A percentile compares a stretch with the other conserved stretches of the same genome.
Evolutionary conservation across 2,329 filamentous ascomycete species (phyloP).

Genomic region (Xylariaceae sp.): DNA sequence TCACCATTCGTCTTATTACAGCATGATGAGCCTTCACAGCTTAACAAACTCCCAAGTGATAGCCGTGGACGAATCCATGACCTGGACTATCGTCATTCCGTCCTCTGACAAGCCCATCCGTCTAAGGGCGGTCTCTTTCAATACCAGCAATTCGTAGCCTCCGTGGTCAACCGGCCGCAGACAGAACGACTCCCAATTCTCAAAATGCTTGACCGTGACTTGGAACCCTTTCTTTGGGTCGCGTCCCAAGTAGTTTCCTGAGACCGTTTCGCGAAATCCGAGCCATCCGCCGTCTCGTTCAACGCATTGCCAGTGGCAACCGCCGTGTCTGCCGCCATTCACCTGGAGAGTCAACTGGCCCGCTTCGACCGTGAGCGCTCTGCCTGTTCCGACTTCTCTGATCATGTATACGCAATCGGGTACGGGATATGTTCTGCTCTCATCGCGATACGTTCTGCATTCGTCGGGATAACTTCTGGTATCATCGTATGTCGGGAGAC

Average conservation of each 20-base stretch:
- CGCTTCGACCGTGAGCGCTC: conserved; percentile 1
- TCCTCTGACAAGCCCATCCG: not conserved
- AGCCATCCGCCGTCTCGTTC: conserved; percentile 10
- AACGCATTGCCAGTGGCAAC: conserved; percentile 13
- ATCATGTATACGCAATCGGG: conserved; percentile 11
- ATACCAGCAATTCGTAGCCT: conserved; percentile 4
- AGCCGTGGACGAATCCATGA: not conserved
- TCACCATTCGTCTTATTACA: no score
- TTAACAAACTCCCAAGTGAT: conserved; percentile 13
- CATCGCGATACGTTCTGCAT: no score
- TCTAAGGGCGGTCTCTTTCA: not conserved
- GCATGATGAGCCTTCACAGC: conserved; percentile 5
- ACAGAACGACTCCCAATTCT: not conserved
- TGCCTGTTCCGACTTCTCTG: conserved; percentile 5
- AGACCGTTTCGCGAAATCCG: conserved; percentile 13
- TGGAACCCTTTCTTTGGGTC: not conserved
- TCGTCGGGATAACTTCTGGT: no score
- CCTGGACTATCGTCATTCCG: not conserved
- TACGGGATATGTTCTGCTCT: not conserved
- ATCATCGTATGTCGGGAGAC: no score
- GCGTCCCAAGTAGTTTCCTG: conserved; percentile 6
- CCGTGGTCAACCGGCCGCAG: conserved; percentile 3
- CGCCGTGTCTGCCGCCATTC: conserved; percentile 3
- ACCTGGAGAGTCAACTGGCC: not conserved
- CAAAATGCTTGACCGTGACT: not conserved